phyloP scores from a whole-genome alignment of 2,329 filamentous ascomycete species.

The Sporothrix dimorphospora region DNA sequence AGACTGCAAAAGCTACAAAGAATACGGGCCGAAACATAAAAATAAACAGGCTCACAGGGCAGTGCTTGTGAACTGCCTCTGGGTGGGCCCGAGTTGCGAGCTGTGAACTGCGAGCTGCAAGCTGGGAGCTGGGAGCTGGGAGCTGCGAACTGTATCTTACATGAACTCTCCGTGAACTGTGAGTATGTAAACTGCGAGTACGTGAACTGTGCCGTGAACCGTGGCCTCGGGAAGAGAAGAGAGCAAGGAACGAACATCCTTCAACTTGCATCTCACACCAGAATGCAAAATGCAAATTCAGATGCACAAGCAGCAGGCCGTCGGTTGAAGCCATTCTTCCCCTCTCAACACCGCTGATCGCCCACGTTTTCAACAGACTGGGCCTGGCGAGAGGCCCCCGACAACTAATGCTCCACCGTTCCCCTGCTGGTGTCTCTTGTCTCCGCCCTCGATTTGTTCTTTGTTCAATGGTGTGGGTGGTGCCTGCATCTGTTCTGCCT shows the following conservation, averaged over 20 bases:
- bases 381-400: not conserved
- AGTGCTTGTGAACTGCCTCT: not conserved
- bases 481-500: conserved; percentile 3
- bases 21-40: conserved; percentile 2
- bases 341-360: conserved; percentile 1
- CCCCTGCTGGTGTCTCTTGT: not conserved
- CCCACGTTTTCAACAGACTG: not conserved
- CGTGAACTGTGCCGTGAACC: not conserved
- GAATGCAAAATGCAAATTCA: conserved; percentile 1
- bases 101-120: too few species aligned
- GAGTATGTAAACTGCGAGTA: too few species aligned
- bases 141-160: too few species aligned
- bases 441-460: not conserved
- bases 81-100: not conserved
- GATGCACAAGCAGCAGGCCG: not conserved
- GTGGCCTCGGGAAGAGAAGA: not conserved
- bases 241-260: too few species aligned
- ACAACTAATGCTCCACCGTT: not conserved
- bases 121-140: too few species aligned
- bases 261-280: not conserved
- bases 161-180: too few species aligned
- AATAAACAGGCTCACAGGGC: conserved; percentile 4
- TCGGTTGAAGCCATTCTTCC: not conserved
- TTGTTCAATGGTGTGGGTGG: not conserved
- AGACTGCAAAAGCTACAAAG: not conserved